phyloP scores from a whole-genome alignment of 2,329 filamentous ascomycete species.

The Rhytidhysteron rufulum region DNA sequence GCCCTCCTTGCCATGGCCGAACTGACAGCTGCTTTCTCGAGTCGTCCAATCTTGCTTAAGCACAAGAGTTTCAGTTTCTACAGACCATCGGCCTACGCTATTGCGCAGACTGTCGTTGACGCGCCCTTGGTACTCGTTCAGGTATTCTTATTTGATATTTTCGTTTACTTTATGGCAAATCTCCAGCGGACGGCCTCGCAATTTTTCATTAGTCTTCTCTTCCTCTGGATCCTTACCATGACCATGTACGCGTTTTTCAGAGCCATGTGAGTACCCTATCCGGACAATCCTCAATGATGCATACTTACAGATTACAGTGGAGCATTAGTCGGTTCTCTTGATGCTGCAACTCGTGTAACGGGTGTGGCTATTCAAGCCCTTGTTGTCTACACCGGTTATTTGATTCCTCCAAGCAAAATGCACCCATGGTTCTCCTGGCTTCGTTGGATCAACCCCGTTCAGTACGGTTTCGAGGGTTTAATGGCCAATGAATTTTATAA shows the following conservation, averaged over 20 bases:
- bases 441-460: constrained; percentile 52
- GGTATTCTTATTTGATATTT: constrained; percentile 55
- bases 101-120: constrained; percentile 57
- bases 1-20: constrained; percentile 59
- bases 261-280: constrained; percentile 10
- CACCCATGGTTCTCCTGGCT: constrained; percentile 40
- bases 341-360: constrained; percentile 37
- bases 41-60: constrained; percentile 64
- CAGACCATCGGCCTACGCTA: constrained; percentile 56
- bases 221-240: constrained; percentile 57
- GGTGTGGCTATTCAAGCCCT: constrained; percentile 39
- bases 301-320: constrained; percentile 20
- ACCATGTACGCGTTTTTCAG: constrained; percentile 42
- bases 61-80: constrained; percentile 70
- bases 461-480: constrained; percentile 66
- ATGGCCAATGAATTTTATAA: constrained; percentile 68
- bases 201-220: constrained; percentile 59
- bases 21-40: constrained; percentile 57
- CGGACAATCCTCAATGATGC: constrained; percentile 5
- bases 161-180: constrained; percentile 61
- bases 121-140: constrained; percentile 56
- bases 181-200: constrained; percentile 55
- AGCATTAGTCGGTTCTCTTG: constrained; percentile 30
- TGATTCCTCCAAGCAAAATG: constrained; percentile 39
- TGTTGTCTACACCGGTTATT: constrained; percentile 38